Evolutionary conservation across 2,329 filamentous ascomycete genomes (phyloP).

Genomic region (Talaromyces verruculosus): DNA sequence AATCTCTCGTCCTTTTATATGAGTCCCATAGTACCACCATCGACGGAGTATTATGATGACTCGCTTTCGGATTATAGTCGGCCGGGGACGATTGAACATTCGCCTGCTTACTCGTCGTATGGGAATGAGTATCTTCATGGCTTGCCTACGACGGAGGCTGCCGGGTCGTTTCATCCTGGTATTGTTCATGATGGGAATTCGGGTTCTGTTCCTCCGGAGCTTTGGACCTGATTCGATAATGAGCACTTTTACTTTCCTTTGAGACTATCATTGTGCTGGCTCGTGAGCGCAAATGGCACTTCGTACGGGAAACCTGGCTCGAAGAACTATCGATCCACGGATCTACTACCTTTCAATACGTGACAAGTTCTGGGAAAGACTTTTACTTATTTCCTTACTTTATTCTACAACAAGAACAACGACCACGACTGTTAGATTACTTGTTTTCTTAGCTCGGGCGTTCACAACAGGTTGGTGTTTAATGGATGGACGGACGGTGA

Average conservation of each 20-base stretch:
- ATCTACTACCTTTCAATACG: neutral
- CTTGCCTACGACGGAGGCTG: slow-evolving; percentile 31
- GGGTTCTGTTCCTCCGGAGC: slow-evolving; percentile 37
- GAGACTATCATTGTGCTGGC: too few relatives aligned
- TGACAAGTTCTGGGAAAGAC: neutral
- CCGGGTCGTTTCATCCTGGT: slow-evolving; percentile 30
- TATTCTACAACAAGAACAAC: neutral
- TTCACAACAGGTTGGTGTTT: slow-evolving; percentile 1
- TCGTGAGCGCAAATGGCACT: too few relatives aligned
- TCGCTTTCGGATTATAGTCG: slow-evolving; percentile 35
- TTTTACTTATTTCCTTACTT: neutral
- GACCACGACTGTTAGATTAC: neutral
- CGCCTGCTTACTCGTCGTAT: slow-evolving; percentile 42
- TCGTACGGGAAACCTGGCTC: neutral
- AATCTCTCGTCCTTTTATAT: slow-evolving; percentile 37
- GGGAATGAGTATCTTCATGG: slow-evolving; percentile 35
- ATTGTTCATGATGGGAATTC: slow-evolving; percentile 36
- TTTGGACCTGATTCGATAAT: slow-evolving; percentile 33
- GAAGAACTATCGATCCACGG: neutral
- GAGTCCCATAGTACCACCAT: slow-evolving; percentile 35
- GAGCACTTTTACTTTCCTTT: too few relatives aligned
- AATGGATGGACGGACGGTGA: neutral
- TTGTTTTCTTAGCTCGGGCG: neutral
- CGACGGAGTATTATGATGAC: slow-evolving; percentile 37
- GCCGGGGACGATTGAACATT: slow-evolving; percentile 33